phyloP scores from a whole-genome alignment of 2,329 filamentous ascomycete species.

The Lasiodiplodia gonubiensis region DNA sequence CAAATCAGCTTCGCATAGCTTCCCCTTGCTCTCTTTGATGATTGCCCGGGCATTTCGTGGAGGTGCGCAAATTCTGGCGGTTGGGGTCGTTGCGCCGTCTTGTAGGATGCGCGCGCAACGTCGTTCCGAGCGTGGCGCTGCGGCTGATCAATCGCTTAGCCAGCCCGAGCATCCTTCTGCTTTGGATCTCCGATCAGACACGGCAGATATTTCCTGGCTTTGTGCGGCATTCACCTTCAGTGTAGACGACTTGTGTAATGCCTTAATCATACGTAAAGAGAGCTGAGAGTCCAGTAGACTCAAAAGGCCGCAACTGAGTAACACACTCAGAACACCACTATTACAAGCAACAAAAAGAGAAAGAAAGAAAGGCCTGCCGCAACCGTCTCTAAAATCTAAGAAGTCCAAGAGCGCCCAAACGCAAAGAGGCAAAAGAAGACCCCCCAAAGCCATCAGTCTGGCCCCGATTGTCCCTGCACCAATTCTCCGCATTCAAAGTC shows the following conservation, averaged over 20 bases:
- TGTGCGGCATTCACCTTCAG: no score
- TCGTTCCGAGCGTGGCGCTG: conserved; percentile 8
- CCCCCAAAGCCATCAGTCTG: no score
- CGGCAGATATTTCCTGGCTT: background rate
- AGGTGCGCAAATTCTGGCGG: background rate
- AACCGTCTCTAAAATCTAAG: background rate
- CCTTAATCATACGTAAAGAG: background rate
- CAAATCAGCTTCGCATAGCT: conserved; percentile 33
- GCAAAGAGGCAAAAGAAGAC: no score
- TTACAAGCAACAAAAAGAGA: background rate
- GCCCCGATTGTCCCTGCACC: no score
- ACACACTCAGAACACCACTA: background rate
- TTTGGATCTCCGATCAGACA: background rate
- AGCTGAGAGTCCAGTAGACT: background rate
- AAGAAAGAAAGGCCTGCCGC: background rate
- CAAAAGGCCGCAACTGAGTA: background rate
- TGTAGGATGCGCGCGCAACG: conserved; percentile 1
- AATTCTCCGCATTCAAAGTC: no score
- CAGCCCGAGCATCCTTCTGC: background rate
- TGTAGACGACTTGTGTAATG: no score
- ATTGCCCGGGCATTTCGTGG: background rate
- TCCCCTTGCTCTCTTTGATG: conserved; percentile 21
- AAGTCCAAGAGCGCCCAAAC: background rate
- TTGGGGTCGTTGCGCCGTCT: background rate
- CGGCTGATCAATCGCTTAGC: background rate